phyloP scores from a whole-genome alignment of 2,329 filamentous ascomycete genomes.

The Scedosporium apiospermum region DNA sequence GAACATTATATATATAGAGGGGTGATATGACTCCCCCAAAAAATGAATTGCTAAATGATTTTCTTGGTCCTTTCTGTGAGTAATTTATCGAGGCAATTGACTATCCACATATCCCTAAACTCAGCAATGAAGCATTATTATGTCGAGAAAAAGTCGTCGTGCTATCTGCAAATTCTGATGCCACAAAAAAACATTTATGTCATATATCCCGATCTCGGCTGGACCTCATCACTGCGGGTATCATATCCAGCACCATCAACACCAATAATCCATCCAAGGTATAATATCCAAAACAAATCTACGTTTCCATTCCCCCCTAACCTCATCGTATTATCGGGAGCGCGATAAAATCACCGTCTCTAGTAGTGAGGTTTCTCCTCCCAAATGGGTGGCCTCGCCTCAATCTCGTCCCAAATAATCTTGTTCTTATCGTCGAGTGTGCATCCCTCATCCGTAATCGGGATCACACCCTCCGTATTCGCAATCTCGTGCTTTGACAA shows the following conservation, averaged over 20 bases:
- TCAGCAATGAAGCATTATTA: too few relatives aligned
- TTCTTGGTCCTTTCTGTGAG: too few relatives aligned
- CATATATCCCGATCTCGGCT: background rate
- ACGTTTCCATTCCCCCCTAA: background rate
- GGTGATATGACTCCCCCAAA: too few relatives aligned
- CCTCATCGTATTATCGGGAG: background rate
- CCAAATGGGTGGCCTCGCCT: constrained; percentile 33
- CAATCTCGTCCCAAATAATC: constrained; percentile 30
- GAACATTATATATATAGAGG: too few relatives aligned
- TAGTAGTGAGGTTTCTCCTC: constrained; percentile 36
- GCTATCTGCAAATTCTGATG: too few relatives aligned
- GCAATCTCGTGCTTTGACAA: constrained; percentile 69
- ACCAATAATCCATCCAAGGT: background rate
- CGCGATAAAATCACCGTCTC: background rate
- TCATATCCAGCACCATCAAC: background rate
- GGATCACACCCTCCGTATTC: constrained; percentile 61
- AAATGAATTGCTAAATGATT: too few relatives aligned
- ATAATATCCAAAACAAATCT: background rate
- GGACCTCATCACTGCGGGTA: background rate
- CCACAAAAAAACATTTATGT: background rate
- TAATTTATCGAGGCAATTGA: too few relatives aligned
- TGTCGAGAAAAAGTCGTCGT: too few relatives aligned
- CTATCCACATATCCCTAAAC: too few relatives aligned
- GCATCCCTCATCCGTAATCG: constrained; percentile 73
- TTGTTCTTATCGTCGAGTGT: constrained; percentile 55